Conservation (phyloP, 176 grass and related monocot genomes). For the Metroxylon sagu region DNA sequence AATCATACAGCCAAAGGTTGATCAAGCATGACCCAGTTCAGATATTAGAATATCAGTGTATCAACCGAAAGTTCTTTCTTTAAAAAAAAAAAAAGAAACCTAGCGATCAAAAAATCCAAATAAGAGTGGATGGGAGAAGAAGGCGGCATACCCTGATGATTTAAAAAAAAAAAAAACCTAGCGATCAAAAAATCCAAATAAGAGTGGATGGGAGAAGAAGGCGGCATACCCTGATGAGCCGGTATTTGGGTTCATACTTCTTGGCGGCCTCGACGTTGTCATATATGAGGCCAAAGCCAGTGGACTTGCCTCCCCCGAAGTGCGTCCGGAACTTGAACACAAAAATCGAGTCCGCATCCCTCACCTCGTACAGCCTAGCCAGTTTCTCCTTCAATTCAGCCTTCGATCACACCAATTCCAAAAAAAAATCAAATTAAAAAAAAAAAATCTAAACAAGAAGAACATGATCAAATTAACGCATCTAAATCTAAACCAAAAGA, state of each 20-base stretch:
- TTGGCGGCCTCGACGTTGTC: conserved; percentile 74
- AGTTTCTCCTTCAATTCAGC: conserved; percentile 75
- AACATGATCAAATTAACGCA: no score
- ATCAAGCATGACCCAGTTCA: no score
- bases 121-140: no score
- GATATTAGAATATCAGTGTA: no score
- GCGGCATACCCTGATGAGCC: conserved; percentile 76
- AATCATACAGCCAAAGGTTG: no score
- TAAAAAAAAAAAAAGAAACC: neutral
- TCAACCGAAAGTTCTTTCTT: no score
- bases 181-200: neutral
- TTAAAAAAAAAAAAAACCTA: neutral
- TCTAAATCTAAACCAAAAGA: neutral
- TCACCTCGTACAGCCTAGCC: conserved; percentile 55
- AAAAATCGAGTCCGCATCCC: conserved; percentile 84
- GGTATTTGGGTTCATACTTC: conserved; percentile 93
- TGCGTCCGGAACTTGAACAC: conserved; percentile 98
- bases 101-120: neutral
- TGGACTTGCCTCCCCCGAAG: conserved; percentile 92
- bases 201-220: no score
- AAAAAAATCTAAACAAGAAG: no score
- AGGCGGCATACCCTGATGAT: conserved; percentile 64
- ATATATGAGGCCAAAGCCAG: conserved; percentile 90
- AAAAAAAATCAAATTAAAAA: neutral
- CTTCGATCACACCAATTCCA: conserved; percentile 17